A percentile compares a stretch with the other conserved stretches of the same genome.
phyloP scores from a whole-genome alignment of 129 eudicot species.

The Kitagawia praeruptora region DNA sequence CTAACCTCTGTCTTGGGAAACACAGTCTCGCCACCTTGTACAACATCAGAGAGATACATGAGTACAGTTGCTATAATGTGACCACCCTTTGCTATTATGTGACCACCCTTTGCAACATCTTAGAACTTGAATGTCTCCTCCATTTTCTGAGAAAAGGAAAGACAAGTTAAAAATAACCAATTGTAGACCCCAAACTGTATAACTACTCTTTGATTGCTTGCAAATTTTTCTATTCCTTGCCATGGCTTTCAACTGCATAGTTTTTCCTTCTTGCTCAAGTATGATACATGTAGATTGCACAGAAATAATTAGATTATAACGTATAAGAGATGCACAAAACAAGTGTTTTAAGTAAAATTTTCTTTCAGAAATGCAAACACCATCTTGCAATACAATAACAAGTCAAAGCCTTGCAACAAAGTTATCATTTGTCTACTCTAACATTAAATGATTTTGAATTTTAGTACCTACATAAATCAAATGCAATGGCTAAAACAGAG shows the following conservation, averaged over 20 bases:
- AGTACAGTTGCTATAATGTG: conserved; percentile 89
- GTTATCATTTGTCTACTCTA: background rate
- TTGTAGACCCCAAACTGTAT: background rate
- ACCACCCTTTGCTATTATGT: conserved; percentile 93
- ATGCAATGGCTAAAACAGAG: background rate
- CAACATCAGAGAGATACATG: conserved; percentile 87
- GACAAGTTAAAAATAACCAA: background rate
- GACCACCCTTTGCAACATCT: conserved; percentile 80
- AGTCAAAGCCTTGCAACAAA: background rate
- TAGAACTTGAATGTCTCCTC: conserved; percentile 89
- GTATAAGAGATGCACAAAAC: background rate
- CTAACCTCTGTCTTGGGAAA: conserved; percentile 91
- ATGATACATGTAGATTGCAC: background rate
- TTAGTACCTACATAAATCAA: background rate
- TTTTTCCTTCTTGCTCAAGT: background rate
- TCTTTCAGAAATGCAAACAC: background rate
- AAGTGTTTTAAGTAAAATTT: background rate
- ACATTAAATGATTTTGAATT: background rate
- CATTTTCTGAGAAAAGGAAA: conserved; percentile 46
- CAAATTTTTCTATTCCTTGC: background rate
- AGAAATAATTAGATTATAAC: background rate
- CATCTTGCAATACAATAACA: background rate
- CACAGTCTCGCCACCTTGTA: conserved; percentile 92
- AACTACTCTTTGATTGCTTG: background rate
- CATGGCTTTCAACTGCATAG: background rate